These are phyloP conservation scores for Paecilomyces niveus DNA, from an alignment of 2,329 filamentous ascomycete genomes.

Conservation along the genomic window DNA sequence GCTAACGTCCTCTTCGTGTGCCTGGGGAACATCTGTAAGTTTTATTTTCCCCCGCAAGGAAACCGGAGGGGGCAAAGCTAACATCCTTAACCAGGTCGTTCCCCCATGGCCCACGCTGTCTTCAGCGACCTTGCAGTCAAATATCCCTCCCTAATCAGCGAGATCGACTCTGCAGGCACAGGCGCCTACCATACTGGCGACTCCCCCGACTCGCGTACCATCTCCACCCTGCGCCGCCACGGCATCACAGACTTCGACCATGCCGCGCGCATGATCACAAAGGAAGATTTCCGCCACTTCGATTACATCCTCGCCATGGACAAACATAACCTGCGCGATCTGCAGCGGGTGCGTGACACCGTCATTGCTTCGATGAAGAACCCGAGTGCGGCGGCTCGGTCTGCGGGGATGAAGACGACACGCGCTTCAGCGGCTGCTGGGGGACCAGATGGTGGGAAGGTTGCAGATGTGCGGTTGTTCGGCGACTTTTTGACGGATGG, in stretches of 20 bases:
- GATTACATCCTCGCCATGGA: constrained; percentile 98
- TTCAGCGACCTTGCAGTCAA: constrained; percentile 64
- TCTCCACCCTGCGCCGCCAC: constrained; percentile 66
- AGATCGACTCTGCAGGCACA: constrained; percentile 85
- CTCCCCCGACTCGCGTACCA: constrained; percentile 72
- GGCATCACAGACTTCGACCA: constrained; percentile 73
- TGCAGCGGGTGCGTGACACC: constrained; percentile 54
- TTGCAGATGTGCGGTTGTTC: constrained; percentile 66
- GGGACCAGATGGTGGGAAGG: constrained; percentile 24
- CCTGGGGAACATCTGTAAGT: constrained; percentile 86
- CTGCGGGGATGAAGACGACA: constrained; percentile 20
- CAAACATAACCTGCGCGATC: constrained; percentile 65
- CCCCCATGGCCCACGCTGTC: constrained; percentile 93
- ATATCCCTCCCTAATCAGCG: constrained; percentile 54
- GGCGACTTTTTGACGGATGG: constrained; percentile 66
- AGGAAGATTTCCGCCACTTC: constrained; percentile 72
- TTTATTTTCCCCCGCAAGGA: constrained; percentile 1
- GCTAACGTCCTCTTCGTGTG: constrained; percentile 88
- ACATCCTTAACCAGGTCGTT: constrained; percentile 46
- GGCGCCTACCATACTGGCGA: constrained; percentile 77
- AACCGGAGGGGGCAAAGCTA: background rate
- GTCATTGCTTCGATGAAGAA: constrained; percentile 44
- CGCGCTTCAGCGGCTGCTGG: constrained; percentile 22
- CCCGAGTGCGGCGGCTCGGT: constrained; percentile 6
- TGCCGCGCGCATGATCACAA: constrained; percentile 63